These are phyloP conservation scores for Gossypium thurberi DNA, from an alignment of 345 rosid species.

Conservation along the genomic window DNA sequence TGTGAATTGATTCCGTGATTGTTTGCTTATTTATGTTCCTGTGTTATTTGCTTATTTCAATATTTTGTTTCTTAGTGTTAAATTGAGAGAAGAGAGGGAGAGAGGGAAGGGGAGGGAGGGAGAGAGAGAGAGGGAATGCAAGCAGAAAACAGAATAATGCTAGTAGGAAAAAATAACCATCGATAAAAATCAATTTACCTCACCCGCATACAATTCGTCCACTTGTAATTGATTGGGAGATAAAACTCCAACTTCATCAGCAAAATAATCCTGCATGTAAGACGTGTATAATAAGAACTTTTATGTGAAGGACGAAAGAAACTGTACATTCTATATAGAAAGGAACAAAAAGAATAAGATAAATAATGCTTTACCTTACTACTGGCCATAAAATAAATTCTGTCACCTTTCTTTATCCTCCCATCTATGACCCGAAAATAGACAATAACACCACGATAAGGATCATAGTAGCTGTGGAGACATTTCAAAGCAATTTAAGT, in stretches of 20 bases:
- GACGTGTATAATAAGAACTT: conserved; percentile 7
- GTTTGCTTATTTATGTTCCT: too few relatives aligned
- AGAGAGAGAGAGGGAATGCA: background rate
- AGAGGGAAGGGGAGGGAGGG: too few relatives aligned
- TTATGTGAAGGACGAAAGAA: background rate
- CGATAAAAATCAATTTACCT: conserved; percentile 48
- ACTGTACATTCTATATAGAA: background rate
- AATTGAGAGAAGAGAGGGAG: too few relatives aligned
- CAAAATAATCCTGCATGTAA: conserved; percentile 67
- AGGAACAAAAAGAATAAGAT: background rate
- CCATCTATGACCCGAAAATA: conserved; percentile 97
- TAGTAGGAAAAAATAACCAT: background rate
- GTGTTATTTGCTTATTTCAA: too few relatives aligned
- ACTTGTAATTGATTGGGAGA: conserved; percentile 94
- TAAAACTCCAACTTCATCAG: conserved; percentile 91
- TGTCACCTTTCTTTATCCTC: conserved; percentile 85
- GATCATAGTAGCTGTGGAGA: conserved; percentile 83
- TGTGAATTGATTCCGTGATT: too few relatives aligned
- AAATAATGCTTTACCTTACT: conserved; percentile 43
- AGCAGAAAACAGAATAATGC: background rate
- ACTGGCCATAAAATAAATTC: conserved; percentile 91
- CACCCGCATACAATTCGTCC: conserved; percentile 86
- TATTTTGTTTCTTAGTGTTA: too few relatives aligned
- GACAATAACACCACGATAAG: conserved; percentile 95
- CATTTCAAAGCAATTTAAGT: conserved; percentile 1